These are phyloP conservation scores for Geotrichum bryndzae DNA, from an alignment of 1,139 yeast species.

Conservation along the genomic window DNA sequence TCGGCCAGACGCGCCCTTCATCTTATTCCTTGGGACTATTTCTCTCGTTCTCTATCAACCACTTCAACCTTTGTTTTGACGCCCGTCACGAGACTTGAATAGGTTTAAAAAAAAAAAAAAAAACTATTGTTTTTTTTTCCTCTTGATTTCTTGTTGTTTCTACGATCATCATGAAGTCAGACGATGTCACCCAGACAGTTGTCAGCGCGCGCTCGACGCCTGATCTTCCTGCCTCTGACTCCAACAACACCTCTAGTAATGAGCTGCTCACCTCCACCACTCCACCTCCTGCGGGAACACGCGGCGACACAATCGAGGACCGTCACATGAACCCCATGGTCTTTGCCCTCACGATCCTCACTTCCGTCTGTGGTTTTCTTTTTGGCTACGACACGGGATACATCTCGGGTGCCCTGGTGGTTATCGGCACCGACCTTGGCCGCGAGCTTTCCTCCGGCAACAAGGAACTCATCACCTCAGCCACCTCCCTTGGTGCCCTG, in stretches of 20 bases:
- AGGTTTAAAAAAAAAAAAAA: too few relatives aligned
- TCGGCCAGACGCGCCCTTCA: too few relatives aligned
- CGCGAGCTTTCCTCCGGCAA: slow-evolving; percentile 56
- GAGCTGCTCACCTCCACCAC: not conserved
- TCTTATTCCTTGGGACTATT: too few relatives aligned
- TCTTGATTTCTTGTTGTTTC: not conserved
- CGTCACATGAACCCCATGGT: slow-evolving; percentile 46
- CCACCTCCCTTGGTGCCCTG: slow-evolving; percentile 88
- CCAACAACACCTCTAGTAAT: not conserved
- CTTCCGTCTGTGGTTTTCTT: slow-evolving; percentile 91
- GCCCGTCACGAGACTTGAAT: too few relatives aligned
- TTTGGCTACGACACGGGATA: slow-evolving; percentile 97
- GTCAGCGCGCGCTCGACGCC: not conserved
- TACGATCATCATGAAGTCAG: not conserved
- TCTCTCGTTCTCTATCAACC: too few relatives aligned
- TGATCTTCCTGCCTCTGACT: not conserved
- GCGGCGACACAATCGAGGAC: slow-evolving; percentile 1
- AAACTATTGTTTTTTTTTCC: not conserved
- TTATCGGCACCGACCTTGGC: slow-evolving; percentile 62
- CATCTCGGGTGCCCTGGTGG: slow-evolving; percentile 84
- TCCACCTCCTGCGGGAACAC: not conserved
- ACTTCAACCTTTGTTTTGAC: too few relatives aligned
- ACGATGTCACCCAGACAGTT: not conserved
- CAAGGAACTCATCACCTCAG: slow-evolving; percentile 87
- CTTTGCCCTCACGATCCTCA: slow-evolving; percentile 62